Conservation (phyloP, 2,329 filamentous ascomycete genomes). For the Talaromyces islandicus region DNA sequence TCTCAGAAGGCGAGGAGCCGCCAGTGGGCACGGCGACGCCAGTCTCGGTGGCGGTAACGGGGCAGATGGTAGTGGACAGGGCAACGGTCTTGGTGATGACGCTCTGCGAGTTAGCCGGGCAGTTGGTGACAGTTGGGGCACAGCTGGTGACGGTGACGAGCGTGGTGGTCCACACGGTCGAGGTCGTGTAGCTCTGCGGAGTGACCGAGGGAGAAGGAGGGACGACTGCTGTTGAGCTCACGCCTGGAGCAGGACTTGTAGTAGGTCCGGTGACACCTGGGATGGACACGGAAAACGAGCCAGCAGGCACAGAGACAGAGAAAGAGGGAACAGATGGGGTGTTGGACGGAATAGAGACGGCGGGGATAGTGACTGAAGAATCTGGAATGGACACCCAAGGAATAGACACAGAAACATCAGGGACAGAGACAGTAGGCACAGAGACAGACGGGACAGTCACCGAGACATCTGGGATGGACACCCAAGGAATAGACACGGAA, state of each 20-base stretch:
- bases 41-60: slow-evolving; percentile 30
- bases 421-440: not conserved
- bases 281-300: slow-evolving; percentile 13
- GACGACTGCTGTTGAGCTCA: slow-evolving; percentile 1
- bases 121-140: slow-evolving; percentile 39
- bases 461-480: slow-evolving; percentile 1
- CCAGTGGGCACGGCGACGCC: slow-evolving; percentile 11
- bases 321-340: slow-evolving; percentile 7
- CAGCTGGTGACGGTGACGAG: slow-evolving; percentile 36
- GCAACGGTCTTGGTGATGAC: slow-evolving; percentile 51
- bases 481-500: not conserved
- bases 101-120: slow-evolving; percentile 46
- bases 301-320: slow-evolving; percentile 15
- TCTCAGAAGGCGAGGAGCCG: not conserved
- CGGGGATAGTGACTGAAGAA: slow-evolving; percentile 13
- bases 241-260: not conserved
- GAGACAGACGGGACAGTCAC: slow-evolving; percentile 12
- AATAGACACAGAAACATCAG: not conserved
- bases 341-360: slow-evolving; percentile 1
- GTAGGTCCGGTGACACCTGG: not conserved
- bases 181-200: slow-evolving; percentile 23
- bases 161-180: slow-evolving; percentile 33
- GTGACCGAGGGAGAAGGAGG: slow-evolving; percentile 15
- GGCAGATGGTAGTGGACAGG: slow-evolving; percentile 57
- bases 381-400: not conserved